phyloP scores from a whole-genome alignment of 179 eudicot species.

The Amaranthus tricolor region DNA sequence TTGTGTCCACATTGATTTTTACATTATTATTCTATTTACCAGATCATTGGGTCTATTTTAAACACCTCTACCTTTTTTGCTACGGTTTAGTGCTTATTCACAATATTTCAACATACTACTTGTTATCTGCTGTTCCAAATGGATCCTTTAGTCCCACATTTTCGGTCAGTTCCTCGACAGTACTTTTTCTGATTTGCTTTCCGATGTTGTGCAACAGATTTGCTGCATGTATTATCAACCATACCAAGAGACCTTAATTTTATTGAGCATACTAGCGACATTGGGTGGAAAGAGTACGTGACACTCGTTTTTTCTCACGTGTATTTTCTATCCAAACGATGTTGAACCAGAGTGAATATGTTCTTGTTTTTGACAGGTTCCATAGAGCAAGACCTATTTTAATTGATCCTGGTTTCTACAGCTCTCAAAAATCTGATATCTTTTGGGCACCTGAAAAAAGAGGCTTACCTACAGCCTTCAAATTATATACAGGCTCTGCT shows the following conservation, averaged over 20 bases:
- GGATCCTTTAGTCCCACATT: background rate
- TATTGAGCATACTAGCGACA: constrained; percentile 79
- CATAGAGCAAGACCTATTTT: constrained; percentile 75
- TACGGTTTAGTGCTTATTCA: background rate
- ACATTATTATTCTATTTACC: too few relatives aligned
- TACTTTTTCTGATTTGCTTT: constrained; percentile 13
- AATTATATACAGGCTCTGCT: constrained; percentile 76
- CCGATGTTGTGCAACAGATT: constrained; percentile 42
- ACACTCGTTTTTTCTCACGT: constrained; percentile 23
- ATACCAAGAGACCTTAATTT: constrained; percentile 67
- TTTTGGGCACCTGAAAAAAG: constrained; percentile 57
- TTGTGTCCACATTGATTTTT: too few relatives aligned
- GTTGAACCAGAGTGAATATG: constrained; percentile 10
- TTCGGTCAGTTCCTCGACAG: constrained; percentile 14
- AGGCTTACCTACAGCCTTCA: constrained; percentile 63
- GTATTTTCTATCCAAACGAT: background rate
- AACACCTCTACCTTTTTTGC: background rate
- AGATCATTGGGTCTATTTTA: too few relatives aligned
- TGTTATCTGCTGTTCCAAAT: background rate
- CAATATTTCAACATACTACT: background rate
- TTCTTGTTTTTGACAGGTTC: constrained; percentile 35
- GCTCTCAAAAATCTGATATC: constrained; percentile 53
- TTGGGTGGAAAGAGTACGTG: constrained; percentile 90
- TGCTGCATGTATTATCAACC: constrained; percentile 64
- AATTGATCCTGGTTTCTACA: constrained; percentile 71